Conservation (phyloP, 192 early-diverging fungal genomes). For the Pilaira anomala region DNA sequence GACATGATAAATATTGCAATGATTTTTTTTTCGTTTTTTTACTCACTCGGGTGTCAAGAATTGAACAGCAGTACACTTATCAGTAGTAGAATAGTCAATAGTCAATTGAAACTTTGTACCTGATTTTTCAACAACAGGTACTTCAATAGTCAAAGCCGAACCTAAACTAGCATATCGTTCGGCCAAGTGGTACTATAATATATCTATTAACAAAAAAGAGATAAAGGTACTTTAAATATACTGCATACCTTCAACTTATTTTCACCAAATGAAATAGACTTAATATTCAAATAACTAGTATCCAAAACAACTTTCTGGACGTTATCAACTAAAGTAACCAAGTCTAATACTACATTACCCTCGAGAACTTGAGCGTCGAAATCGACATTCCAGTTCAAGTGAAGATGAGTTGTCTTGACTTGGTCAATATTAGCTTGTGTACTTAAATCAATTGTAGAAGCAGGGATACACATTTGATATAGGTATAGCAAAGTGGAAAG, state of each 20-base stretch:
- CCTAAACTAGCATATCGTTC: conserved; percentile 67
- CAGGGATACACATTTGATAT: too few relatives aligned
- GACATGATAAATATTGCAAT: not conserved
- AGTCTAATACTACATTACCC: conserved; percentile 63
- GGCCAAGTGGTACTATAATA: conserved; percentile 46
- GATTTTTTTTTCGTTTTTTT: not conserved
- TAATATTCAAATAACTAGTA: conserved; percentile 59
- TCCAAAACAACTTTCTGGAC: conserved; percentile 67
- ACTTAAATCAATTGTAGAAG: conserved; percentile 62
- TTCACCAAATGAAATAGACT: conserved; percentile 33
- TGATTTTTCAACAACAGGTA: conserved; percentile 35
- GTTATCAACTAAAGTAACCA: conserved; percentile 53
- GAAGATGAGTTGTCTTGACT: conserved; percentile 69
- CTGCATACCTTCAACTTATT: conserved; percentile 28
- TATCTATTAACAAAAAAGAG: not conserved
- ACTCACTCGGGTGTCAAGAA: conserved; percentile 76
- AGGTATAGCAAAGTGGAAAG: too few relatives aligned
- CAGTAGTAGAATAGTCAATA: conserved; percentile 77
- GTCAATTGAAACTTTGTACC: conserved; percentile 53
- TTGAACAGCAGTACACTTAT: conserved; percentile 85
- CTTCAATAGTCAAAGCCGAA: conserved; percentile 61
- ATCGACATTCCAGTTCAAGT: conserved; percentile 73
- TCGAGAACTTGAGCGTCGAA: conserved; percentile 67
- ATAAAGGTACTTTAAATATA: not conserved
- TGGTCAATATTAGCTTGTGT: conserved; percentile 79